Conservation (phyloP, 1,284 basidiomycete species). For the Naganishia sp. region DNA sequence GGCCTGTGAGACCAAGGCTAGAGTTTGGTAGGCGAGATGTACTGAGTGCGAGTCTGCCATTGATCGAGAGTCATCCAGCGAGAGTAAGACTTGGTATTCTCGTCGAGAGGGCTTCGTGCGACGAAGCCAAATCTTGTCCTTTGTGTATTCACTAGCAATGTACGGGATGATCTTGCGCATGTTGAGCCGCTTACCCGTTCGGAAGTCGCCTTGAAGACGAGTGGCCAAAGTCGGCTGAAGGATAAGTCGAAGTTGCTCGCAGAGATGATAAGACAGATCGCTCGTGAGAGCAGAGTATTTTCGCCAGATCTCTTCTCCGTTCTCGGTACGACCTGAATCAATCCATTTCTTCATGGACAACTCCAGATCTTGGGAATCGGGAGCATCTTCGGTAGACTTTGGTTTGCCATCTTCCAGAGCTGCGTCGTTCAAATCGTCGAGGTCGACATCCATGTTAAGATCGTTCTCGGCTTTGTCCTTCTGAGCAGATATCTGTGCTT, state of each 20-base stretch:
- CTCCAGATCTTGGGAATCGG: conserved; percentile 59
- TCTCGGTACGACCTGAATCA: conserved; percentile 60
- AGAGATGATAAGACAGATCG: conserved; percentile 85
- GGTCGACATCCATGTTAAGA: conserved; percentile 45
- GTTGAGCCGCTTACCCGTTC: conserved; percentile 95
- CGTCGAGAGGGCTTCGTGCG: conserved; percentile 89
- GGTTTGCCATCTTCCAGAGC: conserved; percentile 42
- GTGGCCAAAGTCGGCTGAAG: conserved; percentile 94
- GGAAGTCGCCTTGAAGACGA: conserved; percentile 93
- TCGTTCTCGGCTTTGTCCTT: conserved; percentile 37
- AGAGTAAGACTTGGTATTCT: conserved; percentile 93
- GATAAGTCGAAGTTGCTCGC: conserved; percentile 95
- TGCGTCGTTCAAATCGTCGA: conserved; percentile 39
- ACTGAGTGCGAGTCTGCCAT: conserved; percentile 94
- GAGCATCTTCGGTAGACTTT: conserved; percentile 35
- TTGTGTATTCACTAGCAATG: conserved; percentile 98
- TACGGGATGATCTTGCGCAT: conserved; percentile 99
- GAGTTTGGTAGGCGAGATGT: conserved; percentile 90
- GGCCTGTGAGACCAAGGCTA: conserved; percentile 88
- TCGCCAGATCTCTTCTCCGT: conserved; percentile 80
- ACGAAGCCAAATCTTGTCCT: conserved; percentile 99
- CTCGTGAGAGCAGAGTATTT: conserved; percentile 87
- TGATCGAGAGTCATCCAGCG: conserved; percentile 92
- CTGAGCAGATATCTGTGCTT: conserved; percentile 45
- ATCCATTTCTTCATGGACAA: conserved; percentile 66